Evolutionary conservation across 148 eudicot species (phyloP), one percentile per base, ranked within the genome.

Genomic region (Simmondsia chinensis): DNA sequence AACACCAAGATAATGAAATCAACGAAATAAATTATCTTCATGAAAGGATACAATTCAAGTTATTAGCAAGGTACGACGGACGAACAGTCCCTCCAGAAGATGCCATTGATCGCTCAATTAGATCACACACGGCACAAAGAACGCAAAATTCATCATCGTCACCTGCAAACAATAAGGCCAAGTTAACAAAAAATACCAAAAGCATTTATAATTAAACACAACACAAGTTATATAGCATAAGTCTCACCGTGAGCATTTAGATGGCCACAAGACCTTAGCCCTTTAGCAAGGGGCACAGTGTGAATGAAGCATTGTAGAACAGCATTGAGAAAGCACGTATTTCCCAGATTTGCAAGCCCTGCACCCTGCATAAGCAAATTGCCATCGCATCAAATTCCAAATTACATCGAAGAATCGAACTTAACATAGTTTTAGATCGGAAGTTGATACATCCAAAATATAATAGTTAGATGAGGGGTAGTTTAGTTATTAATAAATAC

Each of bases 251-350:
- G 69, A 52, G n/a, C n/a, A n/a, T n/a, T 61, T 64, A 14, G 76
- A 72, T n/a, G 41, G 20, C 4, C 44, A 39, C 48, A 41, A 3
- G 70, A 52, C 16, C 54, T 58, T 33, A 89, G 57, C 26, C 85
- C 83, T 52, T 61, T 61, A 65, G 84, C 76, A 40, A 89, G 66
- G 2, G 80, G 78, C 38, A 85, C 97, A 1, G 88, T 79, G 43
- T 89, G 95, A 0, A 73, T 79, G 41, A 81, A 76, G 60, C 95
- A 89, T 45, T 89, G 97, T 60, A 89, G 26, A 33, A 82, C 57
- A 1, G 79, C 76, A 69, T 82, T 82, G 6, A 82, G 56, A 61
- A 74, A 82, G 56, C 93, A 82, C 7, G 93, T 82, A 50, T 78
- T 74, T 11, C 85, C 93, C 10, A 82, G 37, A 50, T 82, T 82